Conservation (phyloP, 106 monocot species). For the Amphibolis antarctica region DNA sequence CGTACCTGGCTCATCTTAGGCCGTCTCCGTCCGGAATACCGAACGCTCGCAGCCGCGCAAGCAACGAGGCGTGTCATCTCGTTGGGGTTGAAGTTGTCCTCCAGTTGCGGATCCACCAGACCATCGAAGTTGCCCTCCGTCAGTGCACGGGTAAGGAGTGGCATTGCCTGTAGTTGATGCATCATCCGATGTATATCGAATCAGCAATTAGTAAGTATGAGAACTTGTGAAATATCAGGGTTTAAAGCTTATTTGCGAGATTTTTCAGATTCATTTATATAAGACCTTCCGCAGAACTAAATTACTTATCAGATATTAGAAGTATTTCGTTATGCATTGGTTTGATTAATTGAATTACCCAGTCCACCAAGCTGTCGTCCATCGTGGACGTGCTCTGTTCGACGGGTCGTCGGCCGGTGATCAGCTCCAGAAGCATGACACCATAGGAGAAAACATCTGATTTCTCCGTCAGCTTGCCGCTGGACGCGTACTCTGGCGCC, state of each 20-base stretch:
- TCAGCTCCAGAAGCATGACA: slow-evolving; percentile 87
- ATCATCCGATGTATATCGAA: too few relatives aligned
- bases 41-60: slow-evolving; percentile 54
- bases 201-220: too few relatives aligned
- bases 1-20: slow-evolving; percentile 89
- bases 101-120: slow-evolving; percentile 48
- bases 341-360: too few relatives aligned
- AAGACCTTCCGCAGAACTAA: too few relatives aligned
- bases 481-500: slow-evolving; percentile 91
- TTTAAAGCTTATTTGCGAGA: too few relatives aligned
- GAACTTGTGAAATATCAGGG: too few relatives aligned
- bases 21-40: slow-evolving; percentile 53
- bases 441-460: slow-evolving; percentile 92
- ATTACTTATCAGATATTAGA: too few relatives aligned
- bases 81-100: slow-evolving; percentile 26
- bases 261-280: too few relatives aligned
- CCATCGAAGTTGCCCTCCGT: slow-evolving; percentile 44
- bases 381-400: slow-evolving; percentile 40
- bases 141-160: slow-evolving; percentile 33
- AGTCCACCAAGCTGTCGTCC: slow-evolving; percentile 88
- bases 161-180: slow-evolving; percentile 19
- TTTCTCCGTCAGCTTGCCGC: slow-evolving; percentile 86
- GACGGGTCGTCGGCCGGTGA: slow-evolving; percentile 61
- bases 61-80: slow-evolving; percentile 59
- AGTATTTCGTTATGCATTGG: too few relatives aligned